Evolutionary conservation across 495 filamentous ascomycete species (phyloP).

Genomic region (Penicillium waksmanii): DNA sequence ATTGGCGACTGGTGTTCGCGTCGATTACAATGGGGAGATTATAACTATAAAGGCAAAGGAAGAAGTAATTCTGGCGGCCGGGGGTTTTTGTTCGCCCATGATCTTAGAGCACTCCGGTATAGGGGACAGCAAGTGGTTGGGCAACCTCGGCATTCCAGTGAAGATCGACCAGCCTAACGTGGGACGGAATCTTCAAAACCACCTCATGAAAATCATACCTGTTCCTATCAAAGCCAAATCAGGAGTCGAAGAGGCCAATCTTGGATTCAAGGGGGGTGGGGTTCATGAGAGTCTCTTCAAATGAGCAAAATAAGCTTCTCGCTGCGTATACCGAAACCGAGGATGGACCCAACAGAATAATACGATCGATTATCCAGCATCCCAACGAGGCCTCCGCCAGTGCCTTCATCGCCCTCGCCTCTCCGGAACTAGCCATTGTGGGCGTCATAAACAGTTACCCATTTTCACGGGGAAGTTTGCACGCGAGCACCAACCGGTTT

Average conservation of each 20-base stretch:
- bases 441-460: slow-evolving; percentile 28
- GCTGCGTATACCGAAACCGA: not conserved
- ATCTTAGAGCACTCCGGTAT: slow-evolving; percentile 59
- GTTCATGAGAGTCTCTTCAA: slow-evolving; percentile 11
- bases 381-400: slow-evolving; percentile 19
- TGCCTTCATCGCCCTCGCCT: slow-evolving; percentile 6
- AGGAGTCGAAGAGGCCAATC: slow-evolving; percentile 1
- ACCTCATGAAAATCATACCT: slow-evolving; percentile 23
- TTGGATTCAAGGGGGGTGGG: slow-evolving; percentile 17
- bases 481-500: slow-evolving; percentile 36
- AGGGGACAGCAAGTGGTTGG: slow-evolving; percentile 15
- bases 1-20: slow-evolving; percentile 35
- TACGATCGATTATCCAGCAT: slow-evolving; percentile 18
- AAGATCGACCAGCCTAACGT: slow-evolving; percentile 40
- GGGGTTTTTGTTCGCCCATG: slow-evolving; percentile 54
- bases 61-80: slow-evolving; percentile 59
- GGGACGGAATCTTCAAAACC: slow-evolving; percentile 50
- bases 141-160: slow-evolving; percentile 27
- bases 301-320: slow-evolving; percentile 12
- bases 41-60: slow-evolving; percentile 20
- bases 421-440: slow-evolving; percentile 17
- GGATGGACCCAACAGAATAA: not conserved
- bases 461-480: slow-evolving; percentile 40
- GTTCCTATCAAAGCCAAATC: slow-evolving; percentile 12
- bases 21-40: slow-evolving; percentile 26